Conservation (phyloP, 129 eudicot genomes). For the Chrysanthemum seticuspe region DNA sequence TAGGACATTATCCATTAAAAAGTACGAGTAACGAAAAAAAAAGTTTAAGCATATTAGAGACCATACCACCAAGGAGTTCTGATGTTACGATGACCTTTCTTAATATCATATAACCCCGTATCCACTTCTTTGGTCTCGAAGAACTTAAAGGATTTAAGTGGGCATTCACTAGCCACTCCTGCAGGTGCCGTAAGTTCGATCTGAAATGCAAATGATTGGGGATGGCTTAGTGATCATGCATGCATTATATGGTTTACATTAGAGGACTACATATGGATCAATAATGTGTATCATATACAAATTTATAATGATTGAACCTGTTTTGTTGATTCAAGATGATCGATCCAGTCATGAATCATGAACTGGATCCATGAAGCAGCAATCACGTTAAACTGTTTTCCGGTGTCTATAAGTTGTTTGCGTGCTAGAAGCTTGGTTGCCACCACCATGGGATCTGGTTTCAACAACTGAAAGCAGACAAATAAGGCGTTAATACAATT, state of each 20-base stretch:
- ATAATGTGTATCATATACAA: not conserved
- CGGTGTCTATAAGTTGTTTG: conserved; percentile 43
- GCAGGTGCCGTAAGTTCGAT: conserved; percentile 52
- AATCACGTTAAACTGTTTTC: conserved; percentile 63
- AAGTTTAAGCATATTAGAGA: not conserved
- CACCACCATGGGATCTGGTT: conserved; percentile 70
- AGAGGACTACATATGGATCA: not conserved
- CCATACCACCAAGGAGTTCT: conserved; percentile 77
- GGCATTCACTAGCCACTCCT: conserved; percentile 55
- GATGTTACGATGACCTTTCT: conserved; percentile 46
- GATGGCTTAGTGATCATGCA: not conserved
- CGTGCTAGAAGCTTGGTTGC: conserved; percentile 68
- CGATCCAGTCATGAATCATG: conserved; percentile 76
- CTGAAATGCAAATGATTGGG: conserved; percentile 21
- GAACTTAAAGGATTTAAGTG: conserved; percentile 58
- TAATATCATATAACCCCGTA: conserved; percentile 40
- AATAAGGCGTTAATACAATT: not conserved
- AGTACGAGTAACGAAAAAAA: no score
- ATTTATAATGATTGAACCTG: conserved; percentile 38
- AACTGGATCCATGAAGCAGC: conserved; percentile 77
- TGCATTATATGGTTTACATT: not conserved
- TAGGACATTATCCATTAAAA: not conserved
- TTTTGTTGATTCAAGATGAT: conserved; percentile 55
- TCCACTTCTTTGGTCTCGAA: conserved; percentile 44
- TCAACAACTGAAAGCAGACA: conserved; percentile 38